Percentiles rank a stretch among this genome's conserved stretches.
Evolutionary conservation across 495 filamentous ascomycete species (phyloP).

Genomic region (Niebla homalea): DNA sequence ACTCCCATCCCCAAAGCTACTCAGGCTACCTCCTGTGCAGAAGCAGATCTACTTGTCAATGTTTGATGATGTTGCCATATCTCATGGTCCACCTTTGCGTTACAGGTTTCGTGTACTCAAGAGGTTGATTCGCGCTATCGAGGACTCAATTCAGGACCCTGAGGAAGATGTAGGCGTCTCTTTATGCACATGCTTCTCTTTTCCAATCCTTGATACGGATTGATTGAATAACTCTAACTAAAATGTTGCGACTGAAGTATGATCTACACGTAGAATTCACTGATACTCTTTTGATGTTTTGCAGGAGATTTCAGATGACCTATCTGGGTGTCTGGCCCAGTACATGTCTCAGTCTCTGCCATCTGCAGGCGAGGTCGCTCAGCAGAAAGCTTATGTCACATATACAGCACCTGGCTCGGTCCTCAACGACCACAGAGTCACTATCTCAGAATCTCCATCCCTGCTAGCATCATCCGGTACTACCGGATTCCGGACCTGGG

Average conservation of each 20-base stretch:
- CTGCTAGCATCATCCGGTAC: constrained; percentile 64
- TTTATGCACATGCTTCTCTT: not conserved
- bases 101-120: constrained; percentile 68
- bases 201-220: too few species aligned
- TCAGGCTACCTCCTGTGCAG: constrained; percentile 45
- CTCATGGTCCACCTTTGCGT: constrained; percentile 42
- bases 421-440: constrained; percentile 27
- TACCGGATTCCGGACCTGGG: constrained; percentile 86
- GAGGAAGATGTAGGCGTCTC: constrained; percentile 63
- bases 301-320: constrained; percentile 64
- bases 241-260: too few species aligned
- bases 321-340: constrained; percentile 46
- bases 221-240: too few species aligned
- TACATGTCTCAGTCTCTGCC: constrained; percentile 47
- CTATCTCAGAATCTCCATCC: constrained; percentile 55
- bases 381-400: constrained; percentile 62
- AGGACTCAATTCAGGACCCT: constrained; percentile 56
- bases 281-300: constrained; percentile 14
- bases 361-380: constrained; percentile 46
- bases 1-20: constrained; percentile 37
- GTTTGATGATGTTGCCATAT: constrained; percentile 42
- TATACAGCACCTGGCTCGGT: constrained; percentile 41
- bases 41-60: constrained; percentile 45
- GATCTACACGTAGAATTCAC: not conserved
- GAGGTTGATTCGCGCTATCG: constrained; percentile 48